Conservation (phyloP, 2,329 filamentous ascomycete genomes). For the Amesomyces nigricolor region DNA sequence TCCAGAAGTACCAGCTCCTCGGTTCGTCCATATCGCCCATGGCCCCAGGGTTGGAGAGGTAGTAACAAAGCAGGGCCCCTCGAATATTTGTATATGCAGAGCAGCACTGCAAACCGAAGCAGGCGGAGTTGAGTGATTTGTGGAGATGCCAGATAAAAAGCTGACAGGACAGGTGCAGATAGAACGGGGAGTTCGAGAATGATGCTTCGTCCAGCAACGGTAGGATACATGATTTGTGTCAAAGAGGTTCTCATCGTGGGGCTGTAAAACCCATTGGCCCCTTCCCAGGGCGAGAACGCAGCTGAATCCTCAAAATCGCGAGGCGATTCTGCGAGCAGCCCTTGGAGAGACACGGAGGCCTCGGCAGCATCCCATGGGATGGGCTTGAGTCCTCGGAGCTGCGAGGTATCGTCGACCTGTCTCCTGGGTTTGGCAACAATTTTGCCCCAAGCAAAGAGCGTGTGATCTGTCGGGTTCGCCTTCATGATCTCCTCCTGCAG, state of each 20-base stretch:
- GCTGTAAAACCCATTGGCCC: neutral
- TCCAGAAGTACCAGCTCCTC: neutral
- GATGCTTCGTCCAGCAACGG: neutral
- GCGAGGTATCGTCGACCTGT: neutral
- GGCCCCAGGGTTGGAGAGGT: neutral
- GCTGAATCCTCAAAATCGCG: neutral
- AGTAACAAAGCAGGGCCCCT: neutral
- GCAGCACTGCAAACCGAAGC: neutral
- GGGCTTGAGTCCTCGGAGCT: neutral
- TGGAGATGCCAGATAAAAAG: neutral
- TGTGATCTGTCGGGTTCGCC: constrained; percentile 1
- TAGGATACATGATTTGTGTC: neutral
- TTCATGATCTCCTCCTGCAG: constrained; percentile 31
- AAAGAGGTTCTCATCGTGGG: neutral
- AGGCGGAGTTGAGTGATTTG: neutral
- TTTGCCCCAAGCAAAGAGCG: constrained; percentile 8
- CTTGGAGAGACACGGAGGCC: neutral
- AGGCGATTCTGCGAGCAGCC: constrained; percentile 9
- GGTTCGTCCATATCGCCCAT: neutral
- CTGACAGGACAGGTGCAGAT: no score
- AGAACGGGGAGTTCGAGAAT: neutral
- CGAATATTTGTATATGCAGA: neutral
- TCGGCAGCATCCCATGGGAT: neutral
- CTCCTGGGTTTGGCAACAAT: neutral
- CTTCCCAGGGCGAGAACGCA: neutral